These are phyloP conservation scores for Didymella pinodella DNA, from an alignment of 2,329 filamentous ascomycete species.

Conservation along the genomic window DNA sequence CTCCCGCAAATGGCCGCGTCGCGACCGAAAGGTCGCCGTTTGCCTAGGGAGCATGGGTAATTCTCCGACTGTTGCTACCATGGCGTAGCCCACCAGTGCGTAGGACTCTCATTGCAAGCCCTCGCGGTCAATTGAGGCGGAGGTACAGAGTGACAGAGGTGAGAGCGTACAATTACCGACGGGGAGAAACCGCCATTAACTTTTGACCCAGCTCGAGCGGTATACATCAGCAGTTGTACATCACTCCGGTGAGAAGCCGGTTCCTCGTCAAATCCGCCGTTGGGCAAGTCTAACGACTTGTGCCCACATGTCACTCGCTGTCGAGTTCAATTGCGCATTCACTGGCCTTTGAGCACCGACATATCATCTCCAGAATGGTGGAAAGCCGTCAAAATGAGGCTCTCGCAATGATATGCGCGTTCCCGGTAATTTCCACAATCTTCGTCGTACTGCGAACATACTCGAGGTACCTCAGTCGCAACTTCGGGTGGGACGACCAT, in stretches of 20 bases:
- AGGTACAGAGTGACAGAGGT: constrained; percentile 2
- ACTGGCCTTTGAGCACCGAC: constrained; percentile 6
- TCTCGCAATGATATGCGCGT: constrained; percentile 38
- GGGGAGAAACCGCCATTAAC: not conserved
- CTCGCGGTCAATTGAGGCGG: not conserved
- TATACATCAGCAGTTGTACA: not conserved
- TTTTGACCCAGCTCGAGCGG: not conserved
- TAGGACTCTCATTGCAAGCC: not conserved
- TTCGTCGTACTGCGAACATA: constrained; percentile 39
- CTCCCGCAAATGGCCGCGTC: constrained; percentile 14
- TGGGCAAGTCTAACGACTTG: not conserved
- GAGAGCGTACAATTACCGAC: not conserved
- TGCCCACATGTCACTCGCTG: constrained; percentile 7
- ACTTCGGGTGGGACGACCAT: constrained; percentile 47
- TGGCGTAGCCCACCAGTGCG: constrained; percentile 3
- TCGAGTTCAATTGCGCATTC: constrained; percentile 1
- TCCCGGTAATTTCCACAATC: constrained; percentile 39
- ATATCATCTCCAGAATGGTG: constrained; percentile 27
- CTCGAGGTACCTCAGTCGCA: constrained; percentile 42
- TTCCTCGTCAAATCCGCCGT: constrained; percentile 3
- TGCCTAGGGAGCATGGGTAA: not conserved
- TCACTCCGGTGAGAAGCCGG: constrained; percentile 3
- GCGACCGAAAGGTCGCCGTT: constrained; percentile 9
- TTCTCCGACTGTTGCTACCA: constrained; percentile 13
- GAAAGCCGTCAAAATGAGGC: constrained; percentile 40